Evolutionary conservation across 345 rosid species (phyloP).

Genomic region (Eutrema yunnanense): DNA sequence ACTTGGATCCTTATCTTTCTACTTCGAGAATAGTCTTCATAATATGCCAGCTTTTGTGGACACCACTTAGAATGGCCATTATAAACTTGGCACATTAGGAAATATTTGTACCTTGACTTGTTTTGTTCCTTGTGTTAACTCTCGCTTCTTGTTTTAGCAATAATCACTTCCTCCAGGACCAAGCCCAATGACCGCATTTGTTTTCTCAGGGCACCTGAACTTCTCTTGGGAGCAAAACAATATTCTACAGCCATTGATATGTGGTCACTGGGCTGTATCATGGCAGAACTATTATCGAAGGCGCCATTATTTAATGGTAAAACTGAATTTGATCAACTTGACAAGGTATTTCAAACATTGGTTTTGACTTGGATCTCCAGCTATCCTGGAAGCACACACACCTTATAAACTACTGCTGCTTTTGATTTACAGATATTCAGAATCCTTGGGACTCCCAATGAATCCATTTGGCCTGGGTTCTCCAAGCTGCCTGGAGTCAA

Average conservation of each 20-base stretch:
- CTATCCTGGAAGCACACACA: neutral
- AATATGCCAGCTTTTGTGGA: neutral
- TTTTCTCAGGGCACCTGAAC: constrained; percentile 93
- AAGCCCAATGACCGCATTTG: constrained; percentile 23
- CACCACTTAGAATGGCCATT: neutral
- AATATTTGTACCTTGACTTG: constrained; percentile 4
- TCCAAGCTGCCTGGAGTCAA: constrained; percentile 91
- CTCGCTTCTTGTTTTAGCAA: constrained; percentile 20
- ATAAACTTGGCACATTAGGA: neutral
- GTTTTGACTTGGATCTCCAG: constrained; percentile 1
- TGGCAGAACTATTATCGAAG: constrained; percentile 90
- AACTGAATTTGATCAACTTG: constrained; percentile 95
- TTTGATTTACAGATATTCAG: constrained; percentile 64
- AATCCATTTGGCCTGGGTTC: constrained; percentile 95
- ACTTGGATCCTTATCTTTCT: neutral
- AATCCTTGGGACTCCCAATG: constrained; percentile 91
- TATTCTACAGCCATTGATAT: constrained; percentile 99
- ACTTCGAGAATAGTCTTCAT: neutral
- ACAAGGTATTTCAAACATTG: constrained; percentile 54
- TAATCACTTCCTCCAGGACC: constrained; percentile 11
- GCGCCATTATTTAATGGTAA: constrained; percentile 91
- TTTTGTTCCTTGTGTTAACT: constrained; percentile 12
- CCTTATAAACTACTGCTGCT: neutral
- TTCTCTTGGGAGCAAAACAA: constrained; percentile 85
- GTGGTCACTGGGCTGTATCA: constrained; percentile 99